Base-by-base conservation (phyloP, 352 stramenopile genomes). In the Pythium pectinolyticum region DNA sequence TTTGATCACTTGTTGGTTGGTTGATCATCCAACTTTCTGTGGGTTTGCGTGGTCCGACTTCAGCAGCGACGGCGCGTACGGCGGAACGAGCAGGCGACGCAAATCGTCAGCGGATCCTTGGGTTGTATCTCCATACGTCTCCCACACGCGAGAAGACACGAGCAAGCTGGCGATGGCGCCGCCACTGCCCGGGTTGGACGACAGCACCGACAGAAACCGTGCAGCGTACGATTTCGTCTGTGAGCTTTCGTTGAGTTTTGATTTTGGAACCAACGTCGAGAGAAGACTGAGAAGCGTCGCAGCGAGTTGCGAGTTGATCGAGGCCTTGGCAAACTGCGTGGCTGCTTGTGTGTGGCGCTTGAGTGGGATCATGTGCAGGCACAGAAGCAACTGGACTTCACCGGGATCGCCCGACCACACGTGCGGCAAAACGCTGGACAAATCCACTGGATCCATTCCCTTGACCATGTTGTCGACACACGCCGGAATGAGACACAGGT, bases 391-490 rank as follows among this genome's bases (percentile, higher is more conserved):
- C 52, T 95, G 84, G 57, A 95, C 87, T 61, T 91, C 84, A 9
- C 74, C 89, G 25, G 86, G 83, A 52, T 95, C 85, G 9, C 82
- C 84, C 1, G 88, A 66, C 82, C 84, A 94, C 15, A 94, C 78
- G 22, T 89, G 80, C 3, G 86, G 86, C 20, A 95, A 61, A 28
- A 95, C 43, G 28, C 75, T 82, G 0, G 86, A 78, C 35, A 95
- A 64, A 34, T 80, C 84, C 25, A 81, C 75, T 2, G 86, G 81
- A 57, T 95, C 78, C 86, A 95, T 95, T 50, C 86, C 86, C 64
- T 90, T 92, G 12, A 95, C 86, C 39, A 95, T 74, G 25, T 85
- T 95, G 61, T 95, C 86, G 19, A 95, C 90, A 57, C 86, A 95
- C 10, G 84, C 83, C 27, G 86, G 86, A 46, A 94, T 89, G 17